Evolutionary conservation across 176 grass and related monocot genomes (phyloP).

Genomic region (Avena sativa): DNA sequence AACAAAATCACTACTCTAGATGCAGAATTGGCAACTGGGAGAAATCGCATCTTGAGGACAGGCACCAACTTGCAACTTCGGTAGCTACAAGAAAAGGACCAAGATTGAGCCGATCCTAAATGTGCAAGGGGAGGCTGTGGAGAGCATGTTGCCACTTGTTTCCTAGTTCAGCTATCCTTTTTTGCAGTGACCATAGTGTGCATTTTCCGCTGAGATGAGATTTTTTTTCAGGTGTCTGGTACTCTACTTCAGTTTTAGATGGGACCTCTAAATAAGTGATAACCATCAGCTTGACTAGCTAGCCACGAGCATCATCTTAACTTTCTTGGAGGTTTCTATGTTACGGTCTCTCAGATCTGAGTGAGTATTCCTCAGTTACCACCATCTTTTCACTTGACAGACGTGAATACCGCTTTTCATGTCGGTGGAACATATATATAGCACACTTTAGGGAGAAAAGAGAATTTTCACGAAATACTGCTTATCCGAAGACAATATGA

Average conservation of each 20-base stretch:
- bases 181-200: background rate
- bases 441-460: too few relatives aligned
- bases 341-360: background rate
- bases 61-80: slow-evolving; percentile 84
- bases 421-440: background rate
- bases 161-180: background rate
- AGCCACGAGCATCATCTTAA: background rate
- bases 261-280: background rate
- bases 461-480: background rate
- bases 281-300: background rate
- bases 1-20: slow-evolving; percentile 60
- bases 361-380: background rate
- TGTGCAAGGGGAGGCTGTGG: slow-evolving; percentile 79
- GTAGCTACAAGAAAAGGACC: slow-evolving; percentile 76
- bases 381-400: background rate
- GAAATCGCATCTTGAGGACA: slow-evolving; percentile 77
- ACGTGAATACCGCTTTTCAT: background rate
- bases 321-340: background rate
- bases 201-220: background rate
- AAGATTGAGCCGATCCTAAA: slow-evolving; percentile 82
- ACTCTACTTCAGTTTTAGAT: background rate
- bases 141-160: slow-evolving; percentile 75
- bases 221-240: background rate
- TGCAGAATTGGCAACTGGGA: slow-evolving; percentile 66
- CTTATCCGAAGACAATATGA: background rate